phyloP scores from a whole-genome alignment of 1,139 yeast species.

The Kurtzmaniella natalensis region DNA sequence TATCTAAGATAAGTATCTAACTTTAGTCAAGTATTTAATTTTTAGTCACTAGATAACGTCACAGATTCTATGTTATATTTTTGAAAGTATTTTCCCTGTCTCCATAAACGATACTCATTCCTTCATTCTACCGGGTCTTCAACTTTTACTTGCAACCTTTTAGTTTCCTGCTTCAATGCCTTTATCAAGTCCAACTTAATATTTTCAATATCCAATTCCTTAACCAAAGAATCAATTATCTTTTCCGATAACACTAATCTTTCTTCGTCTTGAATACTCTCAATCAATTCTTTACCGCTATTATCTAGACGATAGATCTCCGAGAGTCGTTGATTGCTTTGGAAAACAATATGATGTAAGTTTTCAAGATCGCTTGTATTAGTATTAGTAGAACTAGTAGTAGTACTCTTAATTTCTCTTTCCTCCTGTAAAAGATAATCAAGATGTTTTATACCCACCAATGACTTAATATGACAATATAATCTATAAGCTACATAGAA shows the following conservation, averaged over 20 bases:
- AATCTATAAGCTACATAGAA: conserved; percentile 78
- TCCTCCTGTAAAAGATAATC: conserved; percentile 38
- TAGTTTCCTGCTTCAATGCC: conserved; percentile 46
- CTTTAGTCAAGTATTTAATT: too few species aligned
- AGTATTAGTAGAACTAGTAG: conserved; percentile 8
- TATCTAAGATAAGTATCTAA: too few species aligned
- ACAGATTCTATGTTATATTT: not conserved
- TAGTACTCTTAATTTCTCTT: not conserved
- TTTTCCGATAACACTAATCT: conserved; percentile 26
- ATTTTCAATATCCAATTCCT: conserved; percentile 28
- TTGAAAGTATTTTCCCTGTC: not conserved
- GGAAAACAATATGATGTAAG: conserved; percentile 20
- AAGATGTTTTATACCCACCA: conserved; percentile 69
- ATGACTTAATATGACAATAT: conserved; percentile 81
- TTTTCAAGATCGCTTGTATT: conserved; percentile 3
- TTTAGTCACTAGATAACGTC: too few species aligned
- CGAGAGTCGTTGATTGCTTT: conserved; percentile 16
- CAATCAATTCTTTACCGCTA: conserved; percentile 10
- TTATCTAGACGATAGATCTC: conserved; percentile 13
- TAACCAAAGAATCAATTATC: conserved; percentile 28
- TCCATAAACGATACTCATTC: not conserved
- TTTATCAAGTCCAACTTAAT: conserved; percentile 37
- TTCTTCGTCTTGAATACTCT: conserved; percentile 22
- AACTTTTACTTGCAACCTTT: conserved; percentile 18
- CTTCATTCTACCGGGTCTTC: conserved; percentile 10